Conservation (phyloP, 371 early-diverging fungal genomes). For the Spiromyces aspiralis region DNA sequence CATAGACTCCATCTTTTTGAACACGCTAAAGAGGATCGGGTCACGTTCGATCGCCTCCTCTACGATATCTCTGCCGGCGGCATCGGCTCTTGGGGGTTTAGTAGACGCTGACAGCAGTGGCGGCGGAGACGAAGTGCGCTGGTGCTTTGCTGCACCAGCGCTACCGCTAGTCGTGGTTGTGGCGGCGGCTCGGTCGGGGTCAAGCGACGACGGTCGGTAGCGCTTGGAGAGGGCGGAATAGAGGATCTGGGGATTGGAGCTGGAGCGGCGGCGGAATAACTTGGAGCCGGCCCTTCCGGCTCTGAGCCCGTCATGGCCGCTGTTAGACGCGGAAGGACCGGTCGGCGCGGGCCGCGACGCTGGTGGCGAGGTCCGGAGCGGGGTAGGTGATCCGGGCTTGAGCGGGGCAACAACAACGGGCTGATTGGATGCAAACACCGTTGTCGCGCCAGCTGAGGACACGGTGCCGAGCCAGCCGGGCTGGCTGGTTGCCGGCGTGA, state of each 20-base stretch:
- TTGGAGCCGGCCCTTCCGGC: no score
- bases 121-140: background rate
- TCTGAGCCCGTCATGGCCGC: no score
- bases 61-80: background rate
- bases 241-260: no score
- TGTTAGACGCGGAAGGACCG: no score
- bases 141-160: background rate
- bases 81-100: background rate
- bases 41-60: background rate
- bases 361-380: no score
- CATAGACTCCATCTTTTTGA: background rate
- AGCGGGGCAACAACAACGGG: no score
- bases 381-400: no score
- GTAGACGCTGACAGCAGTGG: background rate
- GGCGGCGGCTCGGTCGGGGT: background rate
- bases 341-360: no score
- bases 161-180: background rate
- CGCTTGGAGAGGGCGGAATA: background rate
- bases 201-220: background rate
- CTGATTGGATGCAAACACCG: no score
- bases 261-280: no score
- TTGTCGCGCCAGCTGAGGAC: no score
- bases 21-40: background rate
- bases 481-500: background rate
- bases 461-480: no score